A percentile compares a stretch with the other conserved stretches of the same genome.
Evolutionary conservation across 1,139 yeast species (phyloP).

Genomic region (Lodderomyces jiufengensis): DNA sequence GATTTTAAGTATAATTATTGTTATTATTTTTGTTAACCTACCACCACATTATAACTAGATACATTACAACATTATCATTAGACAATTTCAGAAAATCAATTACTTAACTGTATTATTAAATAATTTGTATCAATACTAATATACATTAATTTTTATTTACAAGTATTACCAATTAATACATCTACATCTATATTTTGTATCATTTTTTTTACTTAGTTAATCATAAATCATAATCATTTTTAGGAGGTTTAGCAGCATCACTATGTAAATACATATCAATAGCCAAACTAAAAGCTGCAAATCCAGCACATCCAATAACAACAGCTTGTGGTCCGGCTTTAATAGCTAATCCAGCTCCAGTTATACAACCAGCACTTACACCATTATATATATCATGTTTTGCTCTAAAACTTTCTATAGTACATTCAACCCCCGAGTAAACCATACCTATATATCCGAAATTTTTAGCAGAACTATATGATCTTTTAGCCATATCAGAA

Average conservation of each 20-base stretch:
- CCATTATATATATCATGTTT: conserved; percentile 93
- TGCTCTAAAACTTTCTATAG: conserved; percentile 81
- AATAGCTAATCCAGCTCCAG: conserved; percentile 88
- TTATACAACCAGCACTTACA: conserved; percentile 87
- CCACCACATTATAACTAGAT: no score
- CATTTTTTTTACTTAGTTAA: not conserved
- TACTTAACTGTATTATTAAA: not conserved
- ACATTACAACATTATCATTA: no score
- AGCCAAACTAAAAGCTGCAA: conserved; percentile 94
- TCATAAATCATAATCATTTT: conserved; percentile 82
- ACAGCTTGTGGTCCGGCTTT: conserved; percentile 96
- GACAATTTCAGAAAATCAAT: conserved; percentile 6
- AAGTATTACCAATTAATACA: no score
- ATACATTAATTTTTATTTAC: no score
- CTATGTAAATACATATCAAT: conserved; percentile 86
- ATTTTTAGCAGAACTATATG: conserved; percentile 85
- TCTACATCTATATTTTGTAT: no score
- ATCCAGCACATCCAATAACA: conserved; percentile 90
- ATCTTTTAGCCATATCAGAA: conserved; percentile 85
- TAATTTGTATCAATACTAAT: no score
- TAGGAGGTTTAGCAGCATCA: conserved; percentile 83
- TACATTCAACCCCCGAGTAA: conserved; percentile 92
- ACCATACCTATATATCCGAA: conserved; percentile 94
- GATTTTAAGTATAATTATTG: conserved; percentile 35
- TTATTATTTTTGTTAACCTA: conserved; percentile 31